phyloP scores from a whole-genome alignment of 2,329 filamentous ascomycete species.

The Bipolaris victoriae region DNA sequence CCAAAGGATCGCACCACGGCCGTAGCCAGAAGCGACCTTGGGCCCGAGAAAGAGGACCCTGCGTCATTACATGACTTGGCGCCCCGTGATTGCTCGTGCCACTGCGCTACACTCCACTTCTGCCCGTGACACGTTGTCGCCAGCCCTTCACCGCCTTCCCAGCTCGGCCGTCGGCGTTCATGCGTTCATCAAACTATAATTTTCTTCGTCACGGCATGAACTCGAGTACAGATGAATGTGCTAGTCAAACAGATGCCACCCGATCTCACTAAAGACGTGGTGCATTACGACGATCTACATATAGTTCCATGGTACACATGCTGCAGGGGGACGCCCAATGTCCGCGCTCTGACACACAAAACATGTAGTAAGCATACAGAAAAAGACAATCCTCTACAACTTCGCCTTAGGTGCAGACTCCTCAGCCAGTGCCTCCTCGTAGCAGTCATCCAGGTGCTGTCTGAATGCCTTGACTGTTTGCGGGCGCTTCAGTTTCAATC shows the following conservation, averaged over 20 bases:
- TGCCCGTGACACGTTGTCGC: slow-evolving; percentile 11
- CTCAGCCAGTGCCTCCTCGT: slow-evolving; percentile 60
- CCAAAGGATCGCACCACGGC: slow-evolving; percentile 7
- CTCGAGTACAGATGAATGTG: background rate
- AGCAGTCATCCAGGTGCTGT: slow-evolving; percentile 64
- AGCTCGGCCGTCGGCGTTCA: background rate
- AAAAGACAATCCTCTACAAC: slow-evolving; percentile 49
- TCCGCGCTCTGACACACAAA: slow-evolving; percentile 8
- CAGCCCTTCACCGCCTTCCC: slow-evolving; percentile 7
- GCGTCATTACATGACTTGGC: slow-evolving; percentile 25
- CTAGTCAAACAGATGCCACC: background rate
- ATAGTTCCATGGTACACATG: slow-evolving; percentile 1
- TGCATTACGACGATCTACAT: slow-evolving; percentile 4
- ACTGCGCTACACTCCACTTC: slow-evolving; percentile 4
- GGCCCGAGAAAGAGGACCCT: slow-evolving; percentile 20
- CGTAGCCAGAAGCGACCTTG: background rate
- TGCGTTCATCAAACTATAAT: no score
- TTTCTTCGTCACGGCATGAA: background rate
- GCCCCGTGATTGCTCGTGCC: slow-evolving; percentile 13
- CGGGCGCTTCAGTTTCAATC: slow-evolving; percentile 74
- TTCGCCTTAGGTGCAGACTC: slow-evolving; percentile 52
- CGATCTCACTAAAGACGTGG: background rate
- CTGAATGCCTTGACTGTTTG: slow-evolving; percentile 69
- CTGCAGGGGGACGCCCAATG: background rate
- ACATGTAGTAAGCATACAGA: background rate